Base-by-base conservation (phyloP, 257 asterid species). In the Anisodus tanguticus region DNA sequence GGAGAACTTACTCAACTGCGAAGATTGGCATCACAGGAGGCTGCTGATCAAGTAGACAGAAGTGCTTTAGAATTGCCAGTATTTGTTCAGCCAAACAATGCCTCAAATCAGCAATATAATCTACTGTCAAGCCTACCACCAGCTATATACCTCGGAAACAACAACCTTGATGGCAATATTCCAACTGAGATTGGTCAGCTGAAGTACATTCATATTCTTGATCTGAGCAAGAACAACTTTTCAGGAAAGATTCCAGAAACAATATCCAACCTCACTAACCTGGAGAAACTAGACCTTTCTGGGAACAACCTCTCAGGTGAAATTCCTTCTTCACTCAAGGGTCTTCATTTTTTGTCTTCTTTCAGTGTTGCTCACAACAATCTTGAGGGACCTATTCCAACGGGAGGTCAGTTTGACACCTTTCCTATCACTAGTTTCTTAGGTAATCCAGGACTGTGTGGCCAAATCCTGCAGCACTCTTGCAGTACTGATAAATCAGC, bases 341-440 rank as follows among this genome's bases (percentile, higher is more conserved):
- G 83, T 85, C 99, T 96, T 85, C 89, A 94, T 86, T 96, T 96
- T 82, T 76, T 96, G 87, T 96, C 99, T 45, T 93, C 86, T 62
- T 96, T 96, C 90, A 95, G 90, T 45, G 98, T 96, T 47, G 98
- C 99, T 59, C 6, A 88, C 88, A 96, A 96, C 86, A 67, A 92
- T 85, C 98, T 96, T 53, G 89, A 92, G 86, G 99, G 99, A 49
- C 91, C 94, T 45, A 85, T 96, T 54, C 99, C 99, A 10, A 84
- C 85, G 4, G 99, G 99, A 64, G 95, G 97, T 37, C 99, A 96
- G 90, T 96, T 96, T 59, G 94, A 95, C 84, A 96, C 99, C 10
- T 96, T 96, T 84, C 91, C 97, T 0, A 84, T 11, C 60, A 55
- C 93, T 41, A 96, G 97, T 90, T 96, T 92, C 59, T 88, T 84